Evolutionary conservation across 225 moss, liverwort and hornwort species (phyloP).

Genomic region (Sphagnum tenellum): DNA sequence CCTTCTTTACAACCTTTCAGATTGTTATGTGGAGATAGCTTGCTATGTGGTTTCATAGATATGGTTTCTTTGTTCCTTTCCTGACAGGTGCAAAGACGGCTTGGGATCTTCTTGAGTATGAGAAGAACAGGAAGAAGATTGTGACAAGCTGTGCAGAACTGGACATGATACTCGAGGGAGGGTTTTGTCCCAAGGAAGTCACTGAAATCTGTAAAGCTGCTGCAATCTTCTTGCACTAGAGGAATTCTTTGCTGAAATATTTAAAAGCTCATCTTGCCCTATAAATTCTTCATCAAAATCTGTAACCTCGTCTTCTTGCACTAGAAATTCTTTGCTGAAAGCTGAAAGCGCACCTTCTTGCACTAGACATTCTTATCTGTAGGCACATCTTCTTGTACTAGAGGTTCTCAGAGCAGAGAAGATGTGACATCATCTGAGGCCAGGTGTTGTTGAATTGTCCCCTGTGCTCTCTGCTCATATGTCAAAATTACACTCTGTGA

Average conservation of each 20-base stretch:
- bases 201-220: conserved; percentile 83
- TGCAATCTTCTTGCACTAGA: not conserved
- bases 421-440: no score
- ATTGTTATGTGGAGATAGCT: not conserved
- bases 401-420: no score
- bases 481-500: no score
- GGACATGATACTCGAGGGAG: conserved; percentile 82
- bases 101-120: conserved; percentile 66
- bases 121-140: conserved; percentile 57
- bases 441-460: no score
- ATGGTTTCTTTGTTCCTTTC: not conserved
- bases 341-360: not conserved
- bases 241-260: not conserved
- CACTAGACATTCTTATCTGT: not conserved
- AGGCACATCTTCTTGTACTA: not conserved
- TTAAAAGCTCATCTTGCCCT: not conserved
- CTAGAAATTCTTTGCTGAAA: not conserved
- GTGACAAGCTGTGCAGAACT: conserved; percentile 68
- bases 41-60: not conserved
- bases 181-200: conserved; percentile 65
- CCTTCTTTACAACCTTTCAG: not conserved
- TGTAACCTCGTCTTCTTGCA: not conserved
- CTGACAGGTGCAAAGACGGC: conserved; percentile 51
- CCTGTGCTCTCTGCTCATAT: no score
- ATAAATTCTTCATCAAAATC: not conserved